Evolutionary conservation across 768 basidiomycete species (phyloP).

Genomic region (Phaffia australis): DNA sequence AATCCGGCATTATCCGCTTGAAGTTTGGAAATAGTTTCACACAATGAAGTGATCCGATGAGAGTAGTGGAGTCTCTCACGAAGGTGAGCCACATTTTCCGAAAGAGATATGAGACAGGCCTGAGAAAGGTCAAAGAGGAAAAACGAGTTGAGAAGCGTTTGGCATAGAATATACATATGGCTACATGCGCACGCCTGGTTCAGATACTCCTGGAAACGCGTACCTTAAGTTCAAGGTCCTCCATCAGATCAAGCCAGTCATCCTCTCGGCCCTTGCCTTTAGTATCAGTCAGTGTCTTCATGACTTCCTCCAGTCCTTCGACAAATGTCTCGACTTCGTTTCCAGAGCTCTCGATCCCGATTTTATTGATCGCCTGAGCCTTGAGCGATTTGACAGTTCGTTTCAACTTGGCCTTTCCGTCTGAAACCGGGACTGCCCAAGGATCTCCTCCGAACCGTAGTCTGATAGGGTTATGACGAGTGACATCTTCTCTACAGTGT

Average conservation of each 20-base stretch:
- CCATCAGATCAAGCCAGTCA: background rate
- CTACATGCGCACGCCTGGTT: too few species aligned
- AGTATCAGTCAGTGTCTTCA: background rate
- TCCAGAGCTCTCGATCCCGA: background rate
- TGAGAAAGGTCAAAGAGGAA: background rate
- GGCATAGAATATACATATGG: background rate
- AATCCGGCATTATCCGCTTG: background rate
- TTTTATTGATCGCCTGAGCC: background rate
- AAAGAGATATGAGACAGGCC: background rate
- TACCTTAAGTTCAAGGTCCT: slow-evolving; percentile 8
- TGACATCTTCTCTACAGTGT: background rate
- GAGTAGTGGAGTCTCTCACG: slow-evolving; percentile 8
- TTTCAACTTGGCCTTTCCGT: background rate
- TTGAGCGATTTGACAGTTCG: background rate
- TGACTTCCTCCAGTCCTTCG: background rate
- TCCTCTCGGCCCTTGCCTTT: background rate
- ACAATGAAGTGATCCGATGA: background rate
- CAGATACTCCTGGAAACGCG: background rate
- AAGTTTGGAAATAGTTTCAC: background rate
- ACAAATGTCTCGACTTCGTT: background rate
- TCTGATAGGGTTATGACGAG: background rate
- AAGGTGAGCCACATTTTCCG: background rate
- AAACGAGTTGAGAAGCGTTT: background rate
- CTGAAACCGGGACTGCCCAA: background rate
- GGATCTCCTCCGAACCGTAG: slow-evolving; percentile 4